Evolutionary conservation across 768 basidiomycete genomes (phyloP).

Genomic region (Candolleomyces aberdarensis): DNA sequence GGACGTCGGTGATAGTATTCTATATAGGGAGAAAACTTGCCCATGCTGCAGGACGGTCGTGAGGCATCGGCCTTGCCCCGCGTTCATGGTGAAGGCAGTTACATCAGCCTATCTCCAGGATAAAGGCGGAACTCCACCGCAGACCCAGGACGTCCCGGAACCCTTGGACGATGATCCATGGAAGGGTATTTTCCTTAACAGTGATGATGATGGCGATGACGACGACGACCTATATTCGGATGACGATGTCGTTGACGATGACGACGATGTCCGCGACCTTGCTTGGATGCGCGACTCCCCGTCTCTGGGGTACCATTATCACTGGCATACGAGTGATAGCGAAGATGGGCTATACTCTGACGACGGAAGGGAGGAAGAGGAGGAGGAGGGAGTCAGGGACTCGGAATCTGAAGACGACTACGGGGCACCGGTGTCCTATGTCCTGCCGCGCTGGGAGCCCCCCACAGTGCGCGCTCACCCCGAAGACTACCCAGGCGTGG

Average conservation of each 20-base stretch:
- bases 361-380: slow-evolving; percentile 31
- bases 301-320: not conserved
- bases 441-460: slow-evolving; percentile 56
- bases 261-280: slow-evolving; percentile 34
- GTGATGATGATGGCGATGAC: slow-evolving; percentile 39
- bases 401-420: slow-evolving; percentile 11
- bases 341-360: slow-evolving; percentile 24
- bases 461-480: slow-evolving; percentile 35
- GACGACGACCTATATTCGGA: slow-evolving; percentile 24
- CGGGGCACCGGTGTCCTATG: slow-evolving; percentile 7
- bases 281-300: slow-evolving; percentile 21
- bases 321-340: slow-evolving; percentile 5
- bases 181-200: slow-evolving; percentile 62
- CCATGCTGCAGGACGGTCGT: slow-evolving; percentile 66
- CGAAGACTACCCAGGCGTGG: slow-evolving; percentile 13
- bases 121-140: slow-evolving; percentile 35
- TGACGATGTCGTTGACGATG: slow-evolving; percentile 24
- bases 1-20: slow-evolving; percentile 41
- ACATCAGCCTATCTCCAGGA: slow-evolving; percentile 35
- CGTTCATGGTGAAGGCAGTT: slow-evolving; percentile 66
- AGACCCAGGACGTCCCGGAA: not conserved
- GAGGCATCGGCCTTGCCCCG: slow-evolving; percentile 57
- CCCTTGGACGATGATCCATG: slow-evolving; percentile 56
- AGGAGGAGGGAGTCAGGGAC: slow-evolving; percentile 2
- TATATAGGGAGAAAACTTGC: slow-evolving; percentile 65